phyloP scores from a whole-genome alignment of 257 asterid genomes.

The Plantago major region DNA sequence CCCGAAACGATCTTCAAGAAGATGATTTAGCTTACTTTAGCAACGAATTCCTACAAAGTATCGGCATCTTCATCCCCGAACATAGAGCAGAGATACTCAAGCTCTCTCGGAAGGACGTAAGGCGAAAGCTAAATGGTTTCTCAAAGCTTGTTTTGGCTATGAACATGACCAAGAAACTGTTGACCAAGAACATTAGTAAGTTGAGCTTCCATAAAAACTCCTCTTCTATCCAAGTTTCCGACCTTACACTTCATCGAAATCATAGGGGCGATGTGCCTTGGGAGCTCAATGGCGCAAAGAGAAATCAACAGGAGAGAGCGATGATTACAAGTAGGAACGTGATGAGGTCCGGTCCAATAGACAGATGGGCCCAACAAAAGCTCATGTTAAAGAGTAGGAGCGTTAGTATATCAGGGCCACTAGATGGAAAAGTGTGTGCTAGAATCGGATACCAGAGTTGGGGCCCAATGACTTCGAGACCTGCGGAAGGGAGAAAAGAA shows the following conservation, averaged over 20 bases:
- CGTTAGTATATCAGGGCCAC: conserved; percentile 41
- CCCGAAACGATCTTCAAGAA: conserved; percentile 51
- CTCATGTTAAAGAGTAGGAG: conserved; percentile 21
- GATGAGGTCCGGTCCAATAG: conserved; percentile 61
- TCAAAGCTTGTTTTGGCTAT: conserved; percentile 55
- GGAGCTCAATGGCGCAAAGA: conserved; percentile 26
- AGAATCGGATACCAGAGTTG: conserved; percentile 23
- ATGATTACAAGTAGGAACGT: conserved; percentile 22
- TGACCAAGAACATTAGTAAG: conserved; percentile 42
- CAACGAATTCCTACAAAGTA: conserved; percentile 75
- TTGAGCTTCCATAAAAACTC: conserved; percentile 30
- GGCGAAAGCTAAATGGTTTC: conserved; percentile 29
- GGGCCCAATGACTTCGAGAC: conserved; percentile 35
- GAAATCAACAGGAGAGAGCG: conserved; percentile 11
- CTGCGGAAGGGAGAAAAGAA: conserved; percentile 23
- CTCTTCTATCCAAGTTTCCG: conserved; percentile 15
- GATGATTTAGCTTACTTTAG: conserved; percentile 65
- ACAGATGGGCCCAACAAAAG: conserved; percentile 33
- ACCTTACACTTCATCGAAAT: conserved; percentile 28
- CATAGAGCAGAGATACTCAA: conserved; percentile 73
- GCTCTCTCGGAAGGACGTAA: conserved; percentile 45
- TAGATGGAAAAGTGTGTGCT: conserved; percentile 37
- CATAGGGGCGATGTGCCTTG: conserved; percentile 44
- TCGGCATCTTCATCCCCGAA: conserved; percentile 59
- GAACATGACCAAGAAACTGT: conserved; percentile 49